Percentiles rank a stretch among this genome's conserved stretches.
Conservation (phyloP, 306 rosid genomes). For the Gillenia trifoliata region DNA sequence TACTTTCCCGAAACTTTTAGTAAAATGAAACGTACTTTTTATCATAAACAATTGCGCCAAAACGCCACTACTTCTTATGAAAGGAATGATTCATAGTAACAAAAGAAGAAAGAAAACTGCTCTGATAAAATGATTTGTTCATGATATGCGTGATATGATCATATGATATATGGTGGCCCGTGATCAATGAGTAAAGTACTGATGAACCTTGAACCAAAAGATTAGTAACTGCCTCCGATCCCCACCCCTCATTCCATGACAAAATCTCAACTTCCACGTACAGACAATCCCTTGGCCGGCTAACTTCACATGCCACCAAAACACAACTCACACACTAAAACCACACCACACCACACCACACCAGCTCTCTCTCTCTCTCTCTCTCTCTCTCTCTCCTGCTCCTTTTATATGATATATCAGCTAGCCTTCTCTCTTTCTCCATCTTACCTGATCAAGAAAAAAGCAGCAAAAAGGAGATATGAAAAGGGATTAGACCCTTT, state of each 20-base stretch:
- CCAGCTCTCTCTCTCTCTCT: background rate
- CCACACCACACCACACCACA: background rate
- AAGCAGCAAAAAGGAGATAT: slow-evolving; percentile 8
- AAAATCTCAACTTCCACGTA: slow-evolving; percentile 39
- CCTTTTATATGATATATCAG: background rate
- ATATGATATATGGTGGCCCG: slow-evolving; percentile 17
- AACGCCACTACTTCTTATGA: background rate
- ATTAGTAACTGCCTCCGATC: slow-evolving; percentile 16
- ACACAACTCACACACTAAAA: background rate
- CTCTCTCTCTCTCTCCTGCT: background rate
- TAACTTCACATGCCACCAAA: slow-evolving; percentile 47
- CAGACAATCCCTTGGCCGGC: slow-evolving; percentile 52
- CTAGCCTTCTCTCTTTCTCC: background rate
- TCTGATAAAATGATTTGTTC: slow-evolving; percentile 17
- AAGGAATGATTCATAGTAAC: background rate
- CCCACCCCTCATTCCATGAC: slow-evolving; percentile 28
- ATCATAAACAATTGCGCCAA: background rate
- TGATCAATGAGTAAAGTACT: slow-evolving; percentile 19
- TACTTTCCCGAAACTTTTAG: background rate
- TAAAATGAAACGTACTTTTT: background rate
- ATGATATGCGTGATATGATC: slow-evolving; percentile 7
- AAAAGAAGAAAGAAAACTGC: background rate
- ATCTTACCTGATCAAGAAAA: slow-evolving; percentile 8
- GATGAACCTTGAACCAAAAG: background rate
- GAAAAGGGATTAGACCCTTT: slow-evolving; percentile 20